Conservation (phyloP, 306 rosid genomes). For the Sechiopsis laciniata region DNA sequence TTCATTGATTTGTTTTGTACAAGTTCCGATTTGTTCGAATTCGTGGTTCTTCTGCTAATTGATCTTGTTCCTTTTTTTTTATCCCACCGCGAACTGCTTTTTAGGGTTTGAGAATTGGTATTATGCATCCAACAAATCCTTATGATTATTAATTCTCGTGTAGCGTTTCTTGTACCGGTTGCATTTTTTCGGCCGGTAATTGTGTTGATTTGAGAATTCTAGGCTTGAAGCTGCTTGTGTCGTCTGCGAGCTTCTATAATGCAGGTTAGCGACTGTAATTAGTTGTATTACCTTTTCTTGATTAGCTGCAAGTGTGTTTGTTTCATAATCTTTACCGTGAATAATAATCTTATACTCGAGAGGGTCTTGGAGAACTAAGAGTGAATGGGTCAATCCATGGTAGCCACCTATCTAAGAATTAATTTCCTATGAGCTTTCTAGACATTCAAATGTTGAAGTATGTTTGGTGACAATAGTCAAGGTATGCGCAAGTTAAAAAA, state of each 20-base stretch:
- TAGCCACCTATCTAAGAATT: too few relatives aligned
- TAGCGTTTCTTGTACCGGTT: slow-evolving; percentile 1
- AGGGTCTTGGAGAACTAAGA: too few relatives aligned
- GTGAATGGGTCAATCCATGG: too few relatives aligned
- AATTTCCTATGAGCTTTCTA: too few relatives aligned
- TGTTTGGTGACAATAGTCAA: too few relatives aligned
- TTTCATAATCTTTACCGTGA: not conserved
- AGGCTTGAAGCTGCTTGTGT: slow-evolving; percentile 13
- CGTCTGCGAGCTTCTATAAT: slow-evolving; percentile 8
- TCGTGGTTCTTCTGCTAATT: not conserved
- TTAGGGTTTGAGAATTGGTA: not conserved
- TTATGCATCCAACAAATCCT: slow-evolving; percentile 3
- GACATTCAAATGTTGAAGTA: too few relatives aligned
- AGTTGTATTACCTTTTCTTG: not conserved
- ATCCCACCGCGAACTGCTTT: not conserved
- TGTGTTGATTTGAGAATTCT: slow-evolving; percentile 1
- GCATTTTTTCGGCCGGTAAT: slow-evolving; percentile 12
- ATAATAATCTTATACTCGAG: too few relatives aligned
- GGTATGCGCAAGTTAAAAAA: too few relatives aligned
- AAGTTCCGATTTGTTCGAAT: slow-evolving; percentile 4
- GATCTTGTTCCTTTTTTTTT: not conserved
- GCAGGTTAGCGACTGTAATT: slow-evolving; percentile 9
- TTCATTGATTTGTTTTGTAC: not conserved
- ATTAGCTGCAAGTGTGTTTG: not conserved
- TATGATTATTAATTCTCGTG: not conserved